Evolutionary conservation across 2,329 filamentous ascomycete species (phyloP), one percentile per base, ranked within the genome.

Genomic region (Neonectria magnoliae): DNA sequence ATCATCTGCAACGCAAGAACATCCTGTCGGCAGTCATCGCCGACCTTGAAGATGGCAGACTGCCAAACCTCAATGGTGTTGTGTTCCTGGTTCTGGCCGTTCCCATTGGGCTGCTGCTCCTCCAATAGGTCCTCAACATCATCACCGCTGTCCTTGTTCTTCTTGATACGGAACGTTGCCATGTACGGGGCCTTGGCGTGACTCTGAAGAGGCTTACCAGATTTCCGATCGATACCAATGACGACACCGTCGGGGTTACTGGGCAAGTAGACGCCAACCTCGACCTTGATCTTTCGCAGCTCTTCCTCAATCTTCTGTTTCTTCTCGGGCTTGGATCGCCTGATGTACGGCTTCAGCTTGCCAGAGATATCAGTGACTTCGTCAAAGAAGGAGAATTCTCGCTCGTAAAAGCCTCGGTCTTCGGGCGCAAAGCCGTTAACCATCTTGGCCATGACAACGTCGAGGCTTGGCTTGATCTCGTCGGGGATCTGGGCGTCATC

Each of bases 261-360:
- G 1, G 96, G 96, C 16, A 99, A 86, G 78, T 99, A 99, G 7
- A 99, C 97, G 16, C 96, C 96, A 45, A 98, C 92, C 72, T 98
- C 95, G 2, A 99, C 93, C 77, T 97, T 91, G 79, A 99, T 98
- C 80, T 97, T 97, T 70, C 96, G 93, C 47, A 99, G 84, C 77
- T 99, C 96, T 80, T 99, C 97, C 76, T 98, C 96, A 68, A 99
- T 99, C 83, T 98, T 99, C 76, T 96, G 92, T 79, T 98, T 98
- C 86, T 99, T 99, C 80, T 98, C 95, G 2, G 94, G 92, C 80
- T 99, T 99, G 44, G 91, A 90, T 64, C 88, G 88, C 79, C 97
- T 97, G 77, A 99, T 97, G 74, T 92, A 92, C 1, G 97, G 96
- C 74, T 96, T 94, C 52, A 99, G 86, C 76, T 97, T 99, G 61